Base-by-base conservation (phyloP, 345 rosid species). In the Acer saccharum region DNA sequence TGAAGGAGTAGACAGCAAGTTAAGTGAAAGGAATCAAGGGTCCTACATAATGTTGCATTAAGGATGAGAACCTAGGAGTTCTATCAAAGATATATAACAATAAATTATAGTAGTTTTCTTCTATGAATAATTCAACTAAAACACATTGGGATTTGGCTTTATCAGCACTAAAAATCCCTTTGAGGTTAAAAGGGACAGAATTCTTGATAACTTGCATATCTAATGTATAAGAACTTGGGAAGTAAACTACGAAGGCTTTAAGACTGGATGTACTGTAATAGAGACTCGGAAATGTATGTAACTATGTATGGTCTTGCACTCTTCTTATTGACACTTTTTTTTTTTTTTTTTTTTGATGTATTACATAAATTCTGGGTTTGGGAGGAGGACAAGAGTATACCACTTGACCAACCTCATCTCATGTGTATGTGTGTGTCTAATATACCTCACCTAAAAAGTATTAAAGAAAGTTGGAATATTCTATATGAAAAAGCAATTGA, bases 401-500 rank as follows among this genome's bases (percentile, higher is more conserved):
- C 39, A 5, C 39, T 35, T 35, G 39, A 35, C 39, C 6, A 35
- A 35, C 39, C 6, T 35, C 39, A 35, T 35, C 39, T 35, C 39
- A 35, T 35, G 39, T 4, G 39, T 35, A 35, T 0, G 39, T 4
- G 16, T 6, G 10, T 8, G 27, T 29, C 62, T 21, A 61, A 39
- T 44, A 21, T 41, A 20, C 41, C 66, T 41, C 54, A 60, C 23
- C 11, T 60, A 43, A 46, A 39, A 61, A 58, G 18, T 52, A 71
- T 1, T n/a, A 41, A 29, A 73, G 52, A 29, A 27, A 73, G 48
- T 17, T 43, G 81, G 44, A 75, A 29, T 60, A 58, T 65, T 52
- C 66, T 21, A 68, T 32, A 73, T 60, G 55, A 67, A 54, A 63
- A 69, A 62, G 61, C 76, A 78, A 83, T 77, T 71, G 77, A 48